A percentile compares a stretch with the other conserved stretches of the same genome.
phyloP scores from a whole-genome alignment of 345 rosid species.

The Limnanthes douglasii region DNA sequence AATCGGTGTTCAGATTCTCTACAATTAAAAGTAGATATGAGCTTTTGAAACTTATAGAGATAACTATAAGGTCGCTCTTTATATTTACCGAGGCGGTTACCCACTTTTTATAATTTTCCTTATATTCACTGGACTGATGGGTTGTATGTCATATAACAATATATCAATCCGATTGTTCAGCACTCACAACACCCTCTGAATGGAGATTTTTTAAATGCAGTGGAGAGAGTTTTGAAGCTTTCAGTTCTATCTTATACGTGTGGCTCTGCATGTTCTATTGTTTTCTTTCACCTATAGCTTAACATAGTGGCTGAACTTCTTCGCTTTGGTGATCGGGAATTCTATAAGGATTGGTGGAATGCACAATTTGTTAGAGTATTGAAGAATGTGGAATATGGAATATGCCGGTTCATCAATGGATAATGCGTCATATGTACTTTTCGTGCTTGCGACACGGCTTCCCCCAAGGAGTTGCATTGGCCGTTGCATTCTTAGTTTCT shows the following conservation, averaged over 20 bases:
- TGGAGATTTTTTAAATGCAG: slow-evolving; percentile 65
- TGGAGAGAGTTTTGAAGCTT: slow-evolving; percentile 95
- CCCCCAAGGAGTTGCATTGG: slow-evolving; percentile 49
- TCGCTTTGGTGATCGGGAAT: slow-evolving; percentile 93
- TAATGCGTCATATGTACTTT: slow-evolving; percentile 91
- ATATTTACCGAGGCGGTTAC: too few species aligned
- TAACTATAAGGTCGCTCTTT: too few species aligned
- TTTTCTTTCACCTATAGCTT: slow-evolving; percentile 94
- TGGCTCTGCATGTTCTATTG: slow-evolving; percentile 99
- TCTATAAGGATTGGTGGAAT: slow-evolving; percentile 99
- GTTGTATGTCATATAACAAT: slow-evolving; percentile 48
- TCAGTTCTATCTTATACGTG: slow-evolving; percentile 87
- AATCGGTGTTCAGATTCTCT: too few species aligned
- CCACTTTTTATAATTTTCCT: too few species aligned
- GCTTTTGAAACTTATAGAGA: too few species aligned
- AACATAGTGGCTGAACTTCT: slow-evolving; percentile 95
- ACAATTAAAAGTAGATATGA: too few species aligned
- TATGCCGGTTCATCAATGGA: slow-evolving; percentile 99
- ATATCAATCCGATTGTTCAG: slow-evolving; percentile 89
- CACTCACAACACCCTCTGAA: slow-evolving; percentile 94
- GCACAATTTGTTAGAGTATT: slow-evolving; percentile 91
- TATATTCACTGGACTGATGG: slow-evolving; percentile 90
- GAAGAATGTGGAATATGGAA: slow-evolving; percentile 99
- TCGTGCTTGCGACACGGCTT: slow-evolving; percentile 58
- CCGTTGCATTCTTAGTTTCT: slow-evolving; percentile 71